phyloP scores from a whole-genome alignment of 257 asterid genomes.

The Nicotiana attenuata region DNA sequence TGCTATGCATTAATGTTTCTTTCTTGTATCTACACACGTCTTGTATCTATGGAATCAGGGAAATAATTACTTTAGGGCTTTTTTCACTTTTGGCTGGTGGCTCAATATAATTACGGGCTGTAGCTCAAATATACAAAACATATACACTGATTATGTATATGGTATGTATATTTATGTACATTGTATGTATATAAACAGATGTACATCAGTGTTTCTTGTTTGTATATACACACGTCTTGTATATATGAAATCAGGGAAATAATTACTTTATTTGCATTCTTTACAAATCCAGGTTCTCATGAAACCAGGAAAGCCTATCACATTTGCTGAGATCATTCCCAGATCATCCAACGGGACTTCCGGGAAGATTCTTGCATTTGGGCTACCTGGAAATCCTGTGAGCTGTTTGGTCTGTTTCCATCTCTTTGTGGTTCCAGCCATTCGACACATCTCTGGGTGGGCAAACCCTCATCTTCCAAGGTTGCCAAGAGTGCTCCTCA shows the following conservation, averaged over 20 bases:
- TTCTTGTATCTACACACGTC: no score
- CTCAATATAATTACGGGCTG: no score
- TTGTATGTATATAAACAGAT: not conserved
- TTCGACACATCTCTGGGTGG: slow-evolving; percentile 92
- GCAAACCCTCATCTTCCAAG: slow-evolving; percentile 74
- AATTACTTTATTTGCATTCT: not conserved
- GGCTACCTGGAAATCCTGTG: slow-evolving; percentile 98
- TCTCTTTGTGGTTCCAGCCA: slow-evolving; percentile 86
- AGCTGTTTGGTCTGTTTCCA: slow-evolving; percentile 93
- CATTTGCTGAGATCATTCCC: slow-evolving; percentile 74
- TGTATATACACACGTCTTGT: not conserved
- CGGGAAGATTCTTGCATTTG: slow-evolving; percentile 81
- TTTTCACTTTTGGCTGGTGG: no score
- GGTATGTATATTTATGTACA: no score
- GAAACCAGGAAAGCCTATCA: slow-evolving; percentile 96
- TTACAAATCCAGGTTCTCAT: slow-evolving; percentile 57
- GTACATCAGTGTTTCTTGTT: not conserved
- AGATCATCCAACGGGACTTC: slow-evolving; percentile 29
- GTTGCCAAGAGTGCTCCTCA: slow-evolving; percentile 31
- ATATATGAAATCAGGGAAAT: not conserved
- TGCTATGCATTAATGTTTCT: not conserved
- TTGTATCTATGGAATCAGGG: no score
- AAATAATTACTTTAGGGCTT: no score
- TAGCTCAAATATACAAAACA: no score
- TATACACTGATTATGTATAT: no score